Evolutionary conservation across 352 stramenopile species (phyloP), one percentile per base, ranked within the genome.

Genomic region (Pythium volutum): DNA sequence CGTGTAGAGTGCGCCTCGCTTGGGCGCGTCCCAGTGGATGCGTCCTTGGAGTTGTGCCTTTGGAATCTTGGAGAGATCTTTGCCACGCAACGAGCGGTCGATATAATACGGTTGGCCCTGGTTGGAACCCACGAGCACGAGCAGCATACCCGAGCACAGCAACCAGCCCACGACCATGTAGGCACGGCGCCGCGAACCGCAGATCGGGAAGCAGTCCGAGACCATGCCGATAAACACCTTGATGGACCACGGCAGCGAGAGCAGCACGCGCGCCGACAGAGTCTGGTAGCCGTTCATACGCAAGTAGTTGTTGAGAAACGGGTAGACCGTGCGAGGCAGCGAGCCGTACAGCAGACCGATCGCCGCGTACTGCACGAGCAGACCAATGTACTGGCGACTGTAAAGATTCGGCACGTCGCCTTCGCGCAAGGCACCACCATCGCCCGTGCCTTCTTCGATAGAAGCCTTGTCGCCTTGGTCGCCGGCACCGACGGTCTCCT

Each of bases 231-330:
- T 84, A 1, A 92, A 66, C 23, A 89, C 73, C 57, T 89, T 88
- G 59, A 87, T 77, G 14, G 77, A 84, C 74, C 76, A 90, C 4
- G 79, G 77, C 16, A 89, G 51, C 4, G 66, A 69, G 16, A 93
- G 55, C 18, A 92, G 59, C 34, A 87, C 73, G 18, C 77, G 69
- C 10, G 79, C 81, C 14, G 82, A 88, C 11, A 84, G 41, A 20
- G 76, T 87, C 58, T 88, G 75, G 46, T 85, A 83, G 45, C 80
- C 80, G 50, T 88, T 76, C 64, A 90, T 71, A 33, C 82, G 71
- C 50, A 90, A 50, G 55, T 90, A 93, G 66, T 84, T 84, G 62
- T 88, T 85, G 20, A 94, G 57, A 33, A 92, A 81, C 16, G 82
- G 82, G 50, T 92, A 93, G 25, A 87, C 64, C 0, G 73, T 84